A percentile compares a stretch with the other conserved stretches of the same genome.
Conservation (phyloP, 2,329 filamentous ascomycete species). For the Cyclaneusma minus region DNA sequence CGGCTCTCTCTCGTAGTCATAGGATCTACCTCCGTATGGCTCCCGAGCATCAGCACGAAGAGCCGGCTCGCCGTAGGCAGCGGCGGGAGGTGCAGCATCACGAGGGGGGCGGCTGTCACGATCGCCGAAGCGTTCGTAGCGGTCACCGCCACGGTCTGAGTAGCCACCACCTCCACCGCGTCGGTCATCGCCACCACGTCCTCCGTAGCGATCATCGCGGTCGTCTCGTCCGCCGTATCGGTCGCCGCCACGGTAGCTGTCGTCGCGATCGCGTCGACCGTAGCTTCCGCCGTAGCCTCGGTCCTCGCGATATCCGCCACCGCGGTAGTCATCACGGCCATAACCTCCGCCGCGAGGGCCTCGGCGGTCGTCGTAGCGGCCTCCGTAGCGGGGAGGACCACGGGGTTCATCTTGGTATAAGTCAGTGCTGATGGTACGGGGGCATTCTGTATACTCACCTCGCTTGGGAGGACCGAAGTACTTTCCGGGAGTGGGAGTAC, state of each 20-base stretch:
- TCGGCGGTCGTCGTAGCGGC: slow-evolving; percentile 49
- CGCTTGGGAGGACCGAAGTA: slow-evolving; percentile 98
- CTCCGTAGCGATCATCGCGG: slow-evolving; percentile 21
- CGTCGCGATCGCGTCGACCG: slow-evolving; percentile 13
- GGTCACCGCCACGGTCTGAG: slow-evolving; percentile 30
- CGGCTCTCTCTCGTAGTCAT: slow-evolving; percentile 19
- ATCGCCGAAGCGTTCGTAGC: slow-evolving; percentile 24
- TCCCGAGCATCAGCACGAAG: slow-evolving; percentile 26
- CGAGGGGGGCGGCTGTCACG: slow-evolving; percentile 21
- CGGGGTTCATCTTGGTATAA: slow-evolving; percentile 34
- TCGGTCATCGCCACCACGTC: slow-evolving; percentile 27
- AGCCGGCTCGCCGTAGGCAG: slow-evolving; percentile 25
- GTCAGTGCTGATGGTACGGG: slow-evolving; percentile 18
- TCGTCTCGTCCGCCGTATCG: slow-evolving; percentile 29
- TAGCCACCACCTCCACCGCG: slow-evolving; percentile 20
- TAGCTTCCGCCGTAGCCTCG: slow-evolving; percentile 18
- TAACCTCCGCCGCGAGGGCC: slow-evolving; percentile 24
- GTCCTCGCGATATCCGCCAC: slow-evolving; percentile 19
- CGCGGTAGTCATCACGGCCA: slow-evolving; percentile 35
- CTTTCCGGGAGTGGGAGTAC: slow-evolving; percentile 94
- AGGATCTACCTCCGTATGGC: slow-evolving; percentile 25
- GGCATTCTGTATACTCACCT: slow-evolving; percentile 46
- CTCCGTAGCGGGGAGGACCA: slow-evolving; percentile 24
- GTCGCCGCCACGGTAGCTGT: slow-evolving; percentile 22
- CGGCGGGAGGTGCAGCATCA: slow-evolving; percentile 22